Conservation (phyloP, 192 early-diverging fungal species). For the Coemansia sp. region DNA sequence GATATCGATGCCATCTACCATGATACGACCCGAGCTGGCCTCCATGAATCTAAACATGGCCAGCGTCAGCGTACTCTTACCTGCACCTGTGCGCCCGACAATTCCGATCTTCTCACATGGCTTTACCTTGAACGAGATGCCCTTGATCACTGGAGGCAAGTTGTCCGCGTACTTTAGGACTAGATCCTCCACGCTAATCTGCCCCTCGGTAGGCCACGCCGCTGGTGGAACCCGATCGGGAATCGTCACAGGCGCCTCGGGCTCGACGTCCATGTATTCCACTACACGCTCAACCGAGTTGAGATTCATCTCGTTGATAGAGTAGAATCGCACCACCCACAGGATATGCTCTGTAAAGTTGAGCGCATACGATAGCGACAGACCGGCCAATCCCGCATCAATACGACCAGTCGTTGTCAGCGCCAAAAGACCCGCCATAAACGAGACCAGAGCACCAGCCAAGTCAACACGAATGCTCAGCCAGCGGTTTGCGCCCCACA, state of each 20-base stretch:
- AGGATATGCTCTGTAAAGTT: slow-evolving; percentile 81
- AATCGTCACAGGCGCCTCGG: slow-evolving; percentile 78
- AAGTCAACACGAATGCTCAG: slow-evolving; percentile 74
- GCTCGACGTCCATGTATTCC: slow-evolving; percentile 79
- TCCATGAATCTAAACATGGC: slow-evolving; percentile 73
- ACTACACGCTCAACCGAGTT: slow-evolving; percentile 78
- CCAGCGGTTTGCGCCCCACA: slow-evolving; percentile 71
- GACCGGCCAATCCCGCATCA: slow-evolving; percentile 72
- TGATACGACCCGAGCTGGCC: slow-evolving; percentile 64
- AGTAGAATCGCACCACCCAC: slow-evolving; percentile 86
- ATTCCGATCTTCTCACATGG: slow-evolving; percentile 64
- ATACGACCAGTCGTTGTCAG: slow-evolving; percentile 73
- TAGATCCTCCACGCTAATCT: slow-evolving; percentile 75
- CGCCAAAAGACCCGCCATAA: slow-evolving; percentile 76
- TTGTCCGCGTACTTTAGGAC: slow-evolving; percentile 80
- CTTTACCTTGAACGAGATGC: slow-evolving; percentile 39
- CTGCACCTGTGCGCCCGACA: slow-evolving; percentile 70
- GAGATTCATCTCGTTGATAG: slow-evolving; percentile 78
- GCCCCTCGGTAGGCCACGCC: slow-evolving; percentile 77
- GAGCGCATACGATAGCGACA: slow-evolving; percentile 70
- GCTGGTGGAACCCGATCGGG: slow-evolving; percentile 59
- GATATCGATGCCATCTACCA: slow-evolving; percentile 68
- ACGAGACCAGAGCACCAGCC: slow-evolving; percentile 53
- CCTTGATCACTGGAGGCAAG: slow-evolving; percentile 77
- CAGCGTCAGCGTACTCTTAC: slow-evolving; percentile 67